Evolutionary conservation across 495 filamentous ascomycete species (phyloP).

Genomic region (Amphirosellinia nigrospora): DNA sequence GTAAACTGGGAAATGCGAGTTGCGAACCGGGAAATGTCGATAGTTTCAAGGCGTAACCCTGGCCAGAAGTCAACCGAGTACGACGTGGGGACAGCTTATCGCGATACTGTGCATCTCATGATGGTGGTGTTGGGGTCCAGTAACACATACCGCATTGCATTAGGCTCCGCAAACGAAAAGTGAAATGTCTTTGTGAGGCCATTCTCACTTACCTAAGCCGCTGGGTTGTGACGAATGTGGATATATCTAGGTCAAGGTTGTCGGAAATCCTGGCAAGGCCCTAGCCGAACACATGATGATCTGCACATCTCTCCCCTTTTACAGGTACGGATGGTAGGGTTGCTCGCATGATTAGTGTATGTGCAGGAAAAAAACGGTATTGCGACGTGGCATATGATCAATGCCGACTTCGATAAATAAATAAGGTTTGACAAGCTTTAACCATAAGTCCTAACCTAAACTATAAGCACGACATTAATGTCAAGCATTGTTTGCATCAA

Average conservation of each 20-base stretch:
- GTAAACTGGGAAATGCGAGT: background rate
- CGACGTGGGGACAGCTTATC: background rate
- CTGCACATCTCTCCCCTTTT: background rate
- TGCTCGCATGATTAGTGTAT: slow-evolving; percentile 6
- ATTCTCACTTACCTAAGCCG: slow-evolving; percentile 5
- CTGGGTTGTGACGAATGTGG: background rate
- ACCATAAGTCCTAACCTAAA: background rate
- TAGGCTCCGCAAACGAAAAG: background rate
- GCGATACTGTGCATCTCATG: slow-evolving; percentile 1
- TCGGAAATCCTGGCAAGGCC: background rate
- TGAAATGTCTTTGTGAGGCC: background rate
- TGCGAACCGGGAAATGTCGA: slow-evolving; percentile 1
- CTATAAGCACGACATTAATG: background rate
- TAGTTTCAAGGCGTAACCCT: background rate
- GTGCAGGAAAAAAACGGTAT: background rate
- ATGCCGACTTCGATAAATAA: too few relatives aligned
- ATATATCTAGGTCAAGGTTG: background rate
- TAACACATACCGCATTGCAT: slow-evolving; percentile 7
- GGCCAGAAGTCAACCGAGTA: background rate
- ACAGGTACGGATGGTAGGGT: background rate
- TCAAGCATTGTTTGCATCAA: background rate
- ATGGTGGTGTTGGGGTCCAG: background rate
- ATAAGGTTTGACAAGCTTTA: too few relatives aligned
- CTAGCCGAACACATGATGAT: slow-evolving; percentile 15
- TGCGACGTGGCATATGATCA: background rate